These are phyloP conservation scores for Aureobasidium musti DNA, from an alignment of 2,329 filamentous ascomycete genomes.

Conservation along the genomic window DNA sequence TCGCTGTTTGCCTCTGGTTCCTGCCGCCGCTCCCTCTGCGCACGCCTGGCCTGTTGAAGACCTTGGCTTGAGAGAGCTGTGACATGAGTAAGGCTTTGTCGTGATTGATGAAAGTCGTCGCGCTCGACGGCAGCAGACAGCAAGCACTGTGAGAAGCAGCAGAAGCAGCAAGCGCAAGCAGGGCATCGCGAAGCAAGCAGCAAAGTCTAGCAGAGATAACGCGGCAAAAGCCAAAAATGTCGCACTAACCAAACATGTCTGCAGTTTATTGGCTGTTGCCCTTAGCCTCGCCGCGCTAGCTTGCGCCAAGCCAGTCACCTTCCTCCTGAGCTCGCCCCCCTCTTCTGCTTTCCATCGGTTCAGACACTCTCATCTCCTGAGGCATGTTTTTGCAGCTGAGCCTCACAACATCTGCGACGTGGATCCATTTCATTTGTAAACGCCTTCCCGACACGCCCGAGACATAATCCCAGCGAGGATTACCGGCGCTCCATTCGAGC, in stretches of 20 bases:
- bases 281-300: neutral
- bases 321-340: constrained; percentile 12
- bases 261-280: constrained; percentile 21
- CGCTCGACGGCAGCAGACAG: constrained; percentile 19
- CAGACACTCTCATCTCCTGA: constrained; percentile 15
- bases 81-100: neutral
- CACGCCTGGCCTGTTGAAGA: constrained; percentile 15
- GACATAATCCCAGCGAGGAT: neutral
- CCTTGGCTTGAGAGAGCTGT: constrained; percentile 16
- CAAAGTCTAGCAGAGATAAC: constrained; percentile 29
- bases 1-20: neutral
- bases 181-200: constrained; percentile 11
- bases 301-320: constrained; percentile 19
- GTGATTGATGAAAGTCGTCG: neutral
- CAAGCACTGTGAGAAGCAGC: constrained; percentile 12
- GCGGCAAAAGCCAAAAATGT: constrained; percentile 19
- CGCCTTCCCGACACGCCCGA: constrained; percentile 3
- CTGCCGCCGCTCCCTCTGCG: neutral
- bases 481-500: neutral
- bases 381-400: constrained; percentile 21
- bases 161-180: too few relatives aligned
- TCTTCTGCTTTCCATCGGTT: constrained; percentile 9
- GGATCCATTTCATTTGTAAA: constrained; percentile 9
- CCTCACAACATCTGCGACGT: constrained; percentile 5
- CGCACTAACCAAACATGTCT: constrained; percentile 10